These are phyloP conservation scores for Barnettozyma pratensis DNA, from an alignment of 805 yeast species.

Conservation along the genomic window DNA sequence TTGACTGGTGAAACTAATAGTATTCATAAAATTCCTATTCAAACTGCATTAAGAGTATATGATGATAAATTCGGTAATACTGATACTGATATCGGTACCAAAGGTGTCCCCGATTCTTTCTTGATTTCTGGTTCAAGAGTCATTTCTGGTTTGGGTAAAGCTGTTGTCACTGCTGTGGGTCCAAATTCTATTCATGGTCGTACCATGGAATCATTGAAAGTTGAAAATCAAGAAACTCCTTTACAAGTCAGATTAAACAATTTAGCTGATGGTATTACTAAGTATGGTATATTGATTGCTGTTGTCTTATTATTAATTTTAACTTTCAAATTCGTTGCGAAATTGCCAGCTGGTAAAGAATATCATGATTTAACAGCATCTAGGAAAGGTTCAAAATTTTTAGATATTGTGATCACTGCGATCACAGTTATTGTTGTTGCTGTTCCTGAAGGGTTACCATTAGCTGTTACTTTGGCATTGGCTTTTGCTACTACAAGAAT, in stretches of 20 bases:
- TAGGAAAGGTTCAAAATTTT: slow-evolving; percentile 76
- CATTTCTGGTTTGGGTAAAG: slow-evolving; percentile 80
- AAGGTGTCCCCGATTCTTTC: slow-evolving; percentile 64
- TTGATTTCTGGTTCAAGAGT: slow-evolving; percentile 89
- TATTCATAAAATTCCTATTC: slow-evolving; percentile 61
- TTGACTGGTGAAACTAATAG: slow-evolving; percentile 93
- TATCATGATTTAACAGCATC: slow-evolving; percentile 48
- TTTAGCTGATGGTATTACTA: slow-evolving; percentile 92
- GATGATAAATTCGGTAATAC: slow-evolving; percentile 21
- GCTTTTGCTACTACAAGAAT: slow-evolving; percentile 98
- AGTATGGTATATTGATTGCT: slow-evolving; percentile 87
- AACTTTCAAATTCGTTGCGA: slow-evolving; percentile 66
- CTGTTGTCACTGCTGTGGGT: slow-evolving; percentile 89
- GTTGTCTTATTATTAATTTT: slow-evolving; percentile 73
- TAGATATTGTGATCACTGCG: slow-evolving; percentile 84
- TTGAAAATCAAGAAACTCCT: slow-evolving; percentile 83
- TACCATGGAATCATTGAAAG: slow-evolving; percentile 75
- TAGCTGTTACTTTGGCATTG: slow-evolving; percentile 93
- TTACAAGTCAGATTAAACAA: slow-evolving; percentile 74
- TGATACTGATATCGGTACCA: slow-evolving; percentile 33
- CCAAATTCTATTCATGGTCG: slow-evolving; percentile 84
- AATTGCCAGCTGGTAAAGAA: slow-evolving; percentile 47
- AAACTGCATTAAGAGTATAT: slow-evolving; percentile 29
- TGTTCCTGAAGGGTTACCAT: slow-evolving; percentile 98
- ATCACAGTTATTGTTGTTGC: slow-evolving; percentile 95